phyloP scores from a whole-genome alignment of 2,329 filamentous ascomycete species.

The Zalaria sp. region DNA sequence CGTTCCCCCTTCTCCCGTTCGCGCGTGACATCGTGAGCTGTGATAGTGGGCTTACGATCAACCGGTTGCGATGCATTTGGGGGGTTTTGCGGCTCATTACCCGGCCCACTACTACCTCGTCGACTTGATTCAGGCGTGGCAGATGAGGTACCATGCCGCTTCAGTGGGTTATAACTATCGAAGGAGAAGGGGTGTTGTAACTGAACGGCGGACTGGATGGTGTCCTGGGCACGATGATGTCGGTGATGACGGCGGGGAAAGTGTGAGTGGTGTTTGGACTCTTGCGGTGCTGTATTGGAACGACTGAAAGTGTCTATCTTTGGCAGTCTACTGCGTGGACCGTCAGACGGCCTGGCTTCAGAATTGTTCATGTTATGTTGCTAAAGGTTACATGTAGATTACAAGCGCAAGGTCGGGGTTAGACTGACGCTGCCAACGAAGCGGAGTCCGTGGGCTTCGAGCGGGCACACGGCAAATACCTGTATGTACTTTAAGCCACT shows the following conservation, averaged over 20 bases:
- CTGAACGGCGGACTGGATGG: conserved; percentile 29
- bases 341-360: too few species aligned
- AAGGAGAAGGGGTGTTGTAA: conserved; percentile 30
- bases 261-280: not conserved
- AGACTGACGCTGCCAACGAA: too few species aligned
- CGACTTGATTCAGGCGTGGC: conserved; percentile 11
- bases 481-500: too few species aligned
- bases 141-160: not conserved
- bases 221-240: conserved; percentile 14
- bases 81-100: not conserved
- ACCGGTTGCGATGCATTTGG: conserved; percentile 2
- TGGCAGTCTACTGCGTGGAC: too few species aligned
- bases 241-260: conserved; percentile 1
- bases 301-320: not conserved
- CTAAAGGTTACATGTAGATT: not conserved
- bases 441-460: too few species aligned
- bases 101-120: conserved; percentile 7
- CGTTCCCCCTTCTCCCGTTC: conserved; percentile 23
- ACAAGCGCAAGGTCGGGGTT: too few species aligned
- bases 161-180: conserved; percentile 22
- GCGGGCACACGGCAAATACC: too few species aligned
- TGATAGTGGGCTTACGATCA: conserved; percentile 10
- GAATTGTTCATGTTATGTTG: not conserved
- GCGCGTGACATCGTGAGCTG: conserved; percentile 23
- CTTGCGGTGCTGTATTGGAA: not conserved